Evolutionary conservation across 2,329 filamentous ascomycete genomes (phyloP).

Genomic region (Aspergillus phoenicis): DNA sequence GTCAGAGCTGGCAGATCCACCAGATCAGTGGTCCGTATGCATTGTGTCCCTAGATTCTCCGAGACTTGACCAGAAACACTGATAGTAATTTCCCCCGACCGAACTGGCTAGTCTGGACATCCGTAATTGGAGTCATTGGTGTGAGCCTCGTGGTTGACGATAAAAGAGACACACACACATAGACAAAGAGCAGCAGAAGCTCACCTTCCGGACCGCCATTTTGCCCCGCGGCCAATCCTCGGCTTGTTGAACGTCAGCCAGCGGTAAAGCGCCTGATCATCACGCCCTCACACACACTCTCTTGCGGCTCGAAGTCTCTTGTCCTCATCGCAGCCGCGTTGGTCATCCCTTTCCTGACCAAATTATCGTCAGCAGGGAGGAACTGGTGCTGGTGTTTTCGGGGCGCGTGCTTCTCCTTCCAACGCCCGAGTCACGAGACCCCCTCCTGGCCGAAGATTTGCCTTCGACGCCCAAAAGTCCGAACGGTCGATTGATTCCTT

Average conservation of each 20-base stretch:
- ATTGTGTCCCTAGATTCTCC: neutral
- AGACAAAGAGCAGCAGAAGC: neutral
- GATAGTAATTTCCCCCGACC: too few relatives aligned
- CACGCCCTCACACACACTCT: neutral
- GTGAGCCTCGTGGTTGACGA: neutral
- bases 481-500: neutral
- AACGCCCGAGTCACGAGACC: neutral
- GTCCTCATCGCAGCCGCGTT: neutral
- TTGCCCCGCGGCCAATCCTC: slow-evolving; percentile 18
- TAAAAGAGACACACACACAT: neutral
- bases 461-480: slow-evolving; percentile 5
- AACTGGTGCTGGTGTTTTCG: neutral
- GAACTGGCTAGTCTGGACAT: neutral
- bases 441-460: neutral
- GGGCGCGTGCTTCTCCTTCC: neutral
- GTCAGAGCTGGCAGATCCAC: neutral
- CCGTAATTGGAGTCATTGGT: neutral
- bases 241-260: neutral
- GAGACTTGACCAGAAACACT: neutral
- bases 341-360: too few relatives aligned
- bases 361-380: neutral
- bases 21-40: neutral
- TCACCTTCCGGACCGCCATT: neutral
- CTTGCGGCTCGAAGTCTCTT: neutral
- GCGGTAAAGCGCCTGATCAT: neutral